These are phyloP conservation scores for Lithohypha guttulata DNA, from an alignment of 2,329 filamentous ascomycete genomes.

Conservation along the genomic window DNA sequence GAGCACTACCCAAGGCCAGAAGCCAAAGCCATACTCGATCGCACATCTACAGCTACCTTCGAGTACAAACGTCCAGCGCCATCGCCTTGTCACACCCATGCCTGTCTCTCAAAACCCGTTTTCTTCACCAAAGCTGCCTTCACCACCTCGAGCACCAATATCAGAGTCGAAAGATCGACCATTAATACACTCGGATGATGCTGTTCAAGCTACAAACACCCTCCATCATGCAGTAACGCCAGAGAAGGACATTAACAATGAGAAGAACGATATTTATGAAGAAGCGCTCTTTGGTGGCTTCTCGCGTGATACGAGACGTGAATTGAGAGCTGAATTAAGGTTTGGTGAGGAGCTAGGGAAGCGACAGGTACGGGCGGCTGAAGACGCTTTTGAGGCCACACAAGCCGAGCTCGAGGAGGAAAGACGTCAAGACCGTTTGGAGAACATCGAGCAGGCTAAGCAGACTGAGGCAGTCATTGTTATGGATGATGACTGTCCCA, in stretches of 20 bases:
- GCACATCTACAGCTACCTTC: constrained; percentile 9
- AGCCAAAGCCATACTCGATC: constrained; percentile 1
- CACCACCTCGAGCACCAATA: constrained; percentile 12
- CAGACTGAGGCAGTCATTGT: constrained; percentile 36
- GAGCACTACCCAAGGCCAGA: not conserved
- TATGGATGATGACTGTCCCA: constrained; percentile 28
- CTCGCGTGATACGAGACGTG: constrained; percentile 28
- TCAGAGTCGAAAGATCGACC: constrained; percentile 15
- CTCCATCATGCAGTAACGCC: constrained; percentile 24
- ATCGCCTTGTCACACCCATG: constrained; percentile 18
- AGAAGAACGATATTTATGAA: not conserved
- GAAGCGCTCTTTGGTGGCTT: constrained; percentile 24
- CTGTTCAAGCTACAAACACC: constrained; percentile 30
- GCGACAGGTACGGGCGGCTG: constrained; percentile 17
- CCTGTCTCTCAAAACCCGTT: constrained; percentile 8
- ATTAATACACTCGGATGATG: constrained; percentile 24
- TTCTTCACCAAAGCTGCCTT: constrained; percentile 20
- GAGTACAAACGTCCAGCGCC: constrained; percentile 6
- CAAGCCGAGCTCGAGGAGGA: constrained; percentile 25
- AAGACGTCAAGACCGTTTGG: constrained; percentile 37
- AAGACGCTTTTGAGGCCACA: constrained; percentile 1
- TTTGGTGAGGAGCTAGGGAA: constrained; percentile 35
- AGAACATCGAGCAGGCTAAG: constrained; percentile 34
- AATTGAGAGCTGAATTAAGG: constrained; percentile 31
- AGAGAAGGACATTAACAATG: not conserved